These are phyloP conservation scores for Penicillium parvum DNA, from an alignment of 495 filamentous ascomycete species.

Conservation along the genomic window DNA sequence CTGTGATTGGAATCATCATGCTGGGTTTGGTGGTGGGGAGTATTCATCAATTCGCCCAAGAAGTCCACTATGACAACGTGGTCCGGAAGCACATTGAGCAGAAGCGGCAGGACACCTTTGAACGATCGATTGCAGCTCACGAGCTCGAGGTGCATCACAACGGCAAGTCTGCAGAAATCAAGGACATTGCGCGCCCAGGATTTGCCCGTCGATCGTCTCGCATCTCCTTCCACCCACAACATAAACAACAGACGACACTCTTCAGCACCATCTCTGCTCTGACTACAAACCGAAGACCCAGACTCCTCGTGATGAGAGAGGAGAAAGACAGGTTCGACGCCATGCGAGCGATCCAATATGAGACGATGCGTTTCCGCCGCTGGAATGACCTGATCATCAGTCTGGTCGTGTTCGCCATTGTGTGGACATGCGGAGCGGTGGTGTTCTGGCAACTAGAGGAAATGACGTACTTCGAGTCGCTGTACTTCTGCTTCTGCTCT, in stretches of 20 bases:
- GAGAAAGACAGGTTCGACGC: slow-evolving; percentile 70
- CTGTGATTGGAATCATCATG: slow-evolving; percentile 79
- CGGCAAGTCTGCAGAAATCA: background rate
- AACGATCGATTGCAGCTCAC: slow-evolving; percentile 46
- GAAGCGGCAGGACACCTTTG: slow-evolving; percentile 52
- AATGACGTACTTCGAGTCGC: slow-evolving; percentile 62
- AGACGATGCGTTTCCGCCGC: slow-evolving; percentile 56
- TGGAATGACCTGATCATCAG: slow-evolving; percentile 72
- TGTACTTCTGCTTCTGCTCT: slow-evolving; percentile 82
- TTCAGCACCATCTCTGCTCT: slow-evolving; percentile 23
- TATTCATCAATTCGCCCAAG: slow-evolving; percentile 63
- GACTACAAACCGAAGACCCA: slow-evolving; percentile 16
- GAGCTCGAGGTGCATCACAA: background rate
- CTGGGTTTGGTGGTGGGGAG: slow-evolving; percentile 84
- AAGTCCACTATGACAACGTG: slow-evolving; percentile 63
- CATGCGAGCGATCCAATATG: slow-evolving; percentile 75
- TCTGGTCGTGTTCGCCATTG: slow-evolving; percentile 52
- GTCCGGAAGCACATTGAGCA: slow-evolving; percentile 59
- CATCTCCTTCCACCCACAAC: slow-evolving; percentile 8
- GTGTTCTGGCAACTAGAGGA: slow-evolving; percentile 63
- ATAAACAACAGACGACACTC: slow-evolving; percentile 20
- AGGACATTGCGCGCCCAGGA: slow-evolving; percentile 1
- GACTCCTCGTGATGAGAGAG: slow-evolving; percentile 36
- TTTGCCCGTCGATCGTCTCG: slow-evolving; percentile 4
- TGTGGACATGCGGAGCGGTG: slow-evolving; percentile 80